Conservation (phyloP, 2,329 filamentous ascomycete species). For the Sodiomyces alkalinus region DNA sequence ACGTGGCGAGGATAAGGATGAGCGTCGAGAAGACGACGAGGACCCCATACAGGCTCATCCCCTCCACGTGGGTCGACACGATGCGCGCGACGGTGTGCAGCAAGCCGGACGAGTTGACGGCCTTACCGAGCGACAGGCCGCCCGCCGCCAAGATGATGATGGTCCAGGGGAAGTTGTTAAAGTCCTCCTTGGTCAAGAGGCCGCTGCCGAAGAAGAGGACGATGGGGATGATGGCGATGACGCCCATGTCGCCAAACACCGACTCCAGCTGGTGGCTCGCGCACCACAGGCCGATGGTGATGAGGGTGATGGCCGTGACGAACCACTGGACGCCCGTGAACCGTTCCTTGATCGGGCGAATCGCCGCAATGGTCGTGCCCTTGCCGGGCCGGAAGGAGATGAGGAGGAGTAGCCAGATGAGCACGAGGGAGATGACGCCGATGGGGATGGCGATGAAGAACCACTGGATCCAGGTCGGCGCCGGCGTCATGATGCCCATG, state of each 20-base stretch:
- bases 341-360: slow-evolving; percentile 74
- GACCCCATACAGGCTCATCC: slow-evolving; percentile 72
- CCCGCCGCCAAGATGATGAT: slow-evolving; percentile 97
- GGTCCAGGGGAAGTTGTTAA: slow-evolving; percentile 99
- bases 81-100: slow-evolving; percentile 70
- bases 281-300: slow-evolving; percentile 86
- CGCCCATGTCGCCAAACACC: slow-evolving; percentile 93
- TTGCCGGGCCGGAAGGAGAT: slow-evolving; percentile 72
- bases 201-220: slow-evolving; percentile 94
- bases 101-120: slow-evolving; percentile 83
- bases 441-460: slow-evolving; percentile 94
- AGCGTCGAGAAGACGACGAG: slow-evolving; percentile 71
- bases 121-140: slow-evolving; percentile 81
- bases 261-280: slow-evolving; percentile 75
- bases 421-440: slow-evolving; percentile 70
- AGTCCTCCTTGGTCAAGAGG: slow-evolving; percentile 95
- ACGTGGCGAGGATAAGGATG: slow-evolving; percentile 87
- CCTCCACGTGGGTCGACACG: slow-evolving; percentile 61
- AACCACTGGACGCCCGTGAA: slow-evolving; percentile 90
- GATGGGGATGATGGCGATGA: slow-evolving; percentile 91
- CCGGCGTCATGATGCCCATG: slow-evolving; percentile 84
- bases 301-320: slow-evolving; percentile 66
- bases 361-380: slow-evolving; percentile 80
- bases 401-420: slow-evolving; percentile 82
- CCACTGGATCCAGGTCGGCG: slow-evolving; percentile 88